A percentile compares a stretch with the other conserved stretches of the same genome.
These are phyloP conservation scores for slime mould (Dictyostelium discoideum) DNA, from an alignment of 78 protist genomes.

Conservation along the genomic window DNA sequence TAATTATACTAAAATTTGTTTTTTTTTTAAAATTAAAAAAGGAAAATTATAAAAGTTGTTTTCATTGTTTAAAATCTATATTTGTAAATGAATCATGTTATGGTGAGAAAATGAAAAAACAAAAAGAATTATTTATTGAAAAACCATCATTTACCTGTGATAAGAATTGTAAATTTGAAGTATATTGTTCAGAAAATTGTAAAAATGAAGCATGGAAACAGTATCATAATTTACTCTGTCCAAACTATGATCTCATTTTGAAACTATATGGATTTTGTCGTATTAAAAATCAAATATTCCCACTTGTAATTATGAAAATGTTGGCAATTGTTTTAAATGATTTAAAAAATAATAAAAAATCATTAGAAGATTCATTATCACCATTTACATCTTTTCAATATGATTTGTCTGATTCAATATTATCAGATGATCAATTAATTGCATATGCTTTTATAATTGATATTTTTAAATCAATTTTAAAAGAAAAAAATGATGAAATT, in stretches of 20 bases:
- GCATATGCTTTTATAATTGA: background rate
- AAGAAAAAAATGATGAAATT: background rate
- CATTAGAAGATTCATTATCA: constrained; percentile 7
- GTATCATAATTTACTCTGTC: constrained; percentile 41
- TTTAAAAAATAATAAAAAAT: background rate
- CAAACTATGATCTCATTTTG: background rate
- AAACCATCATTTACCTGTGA: background rate
- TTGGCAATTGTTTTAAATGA: background rate
- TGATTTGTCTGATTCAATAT: background rate
- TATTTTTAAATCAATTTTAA: constrained; percentile 9
- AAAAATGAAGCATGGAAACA: background rate
- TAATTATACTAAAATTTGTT: background rate
- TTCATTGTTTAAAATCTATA: constrained; percentile 29
- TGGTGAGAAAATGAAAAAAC: background rate
- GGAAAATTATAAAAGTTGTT: constrained; percentile 15
- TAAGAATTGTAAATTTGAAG: constrained; percentile 28
- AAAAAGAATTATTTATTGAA: background rate
- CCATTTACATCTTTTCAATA: constrained; percentile 44
- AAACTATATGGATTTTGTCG: background rate
- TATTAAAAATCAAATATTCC: constrained; percentile 22
- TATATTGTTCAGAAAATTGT: constrained; percentile 55
- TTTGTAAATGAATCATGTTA: background rate
- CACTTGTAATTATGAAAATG: constrained; percentile 61
- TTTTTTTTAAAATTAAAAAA: background rate
- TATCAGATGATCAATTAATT: background rate